Base-by-base conservation (phyloP, 139 green algal species). In the Pedinophyceae sp. region DNA sequence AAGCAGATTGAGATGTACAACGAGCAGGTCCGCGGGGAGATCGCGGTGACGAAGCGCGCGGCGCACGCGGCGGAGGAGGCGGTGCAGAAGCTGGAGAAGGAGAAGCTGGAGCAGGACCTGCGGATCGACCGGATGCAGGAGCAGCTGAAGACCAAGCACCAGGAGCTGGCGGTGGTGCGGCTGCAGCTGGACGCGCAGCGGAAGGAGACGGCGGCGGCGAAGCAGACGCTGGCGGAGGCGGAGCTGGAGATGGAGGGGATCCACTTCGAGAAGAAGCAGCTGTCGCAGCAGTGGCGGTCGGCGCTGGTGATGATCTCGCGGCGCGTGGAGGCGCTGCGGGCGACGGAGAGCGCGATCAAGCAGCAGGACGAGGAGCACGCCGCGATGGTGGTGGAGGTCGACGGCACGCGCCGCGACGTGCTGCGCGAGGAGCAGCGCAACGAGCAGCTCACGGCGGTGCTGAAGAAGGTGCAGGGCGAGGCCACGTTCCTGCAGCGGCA, bases 241-340 rank as follows among this genome's bases (percentile, higher is more conserved):
- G 57, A 68, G 66, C 41, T 52, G 0, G 82, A 93, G 58, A 93
- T 93, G 85, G 82, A 89, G 67, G 58, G 53, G 10, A 79, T 94
- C 29, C 70, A 86, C 41, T 89, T 84, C 67, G 84, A 94, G 73
- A 93, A 93, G 74, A 82, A 86, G 64, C 74, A 85, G 77, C 77
- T 93, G 54, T 55, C 84, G 40, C 64, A 75, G 47, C 78, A 90
- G 58, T 94, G 85, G 85, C 79, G 78, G 52, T 72, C 59, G 57
- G 76, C 64, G 58, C 69, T 94, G 55, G 52, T 81, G 22, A 75
- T 67, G 4, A 82, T 93, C 22, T 62, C 77, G 45, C 73, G 75
- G 51, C 73, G 83, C 26, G 82, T 93, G 46, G 76, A 91, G 48
- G 72, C 82, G 7, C 62, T 86, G 22, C 55, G 78, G 25, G 71